phyloP scores from a whole-genome alignment of 2,329 filamentous ascomycete species.

The Epichloe sp. region DNA sequence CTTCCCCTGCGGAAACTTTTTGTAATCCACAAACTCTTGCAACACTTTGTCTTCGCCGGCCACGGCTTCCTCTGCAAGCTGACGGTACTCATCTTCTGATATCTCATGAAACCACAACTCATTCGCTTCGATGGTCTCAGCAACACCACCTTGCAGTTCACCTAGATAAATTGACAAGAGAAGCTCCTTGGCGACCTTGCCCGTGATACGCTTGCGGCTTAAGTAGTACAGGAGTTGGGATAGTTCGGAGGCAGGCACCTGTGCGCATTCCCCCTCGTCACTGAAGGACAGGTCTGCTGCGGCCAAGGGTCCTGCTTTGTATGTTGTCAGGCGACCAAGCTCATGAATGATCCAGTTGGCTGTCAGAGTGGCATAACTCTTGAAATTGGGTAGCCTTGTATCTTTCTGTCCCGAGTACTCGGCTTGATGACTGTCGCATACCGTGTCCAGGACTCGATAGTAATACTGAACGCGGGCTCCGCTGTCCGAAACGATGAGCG shows the following conservation, averaged over 20 bases:
- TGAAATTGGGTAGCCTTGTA: constrained; percentile 14
- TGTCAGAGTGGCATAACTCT: constrained; percentile 31
- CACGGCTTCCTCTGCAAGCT: constrained; percentile 31
- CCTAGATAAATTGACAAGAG: constrained; percentile 38
- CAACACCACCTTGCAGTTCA: constrained; percentile 30
- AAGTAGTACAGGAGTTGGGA: constrained; percentile 39
- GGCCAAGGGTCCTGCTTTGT: constrained; percentile 24
- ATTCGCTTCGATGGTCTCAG: constrained; percentile 30
- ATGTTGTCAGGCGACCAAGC: constrained; percentile 52
- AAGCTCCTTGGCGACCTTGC: constrained; percentile 44
- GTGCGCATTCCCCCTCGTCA: constrained; percentile 31
- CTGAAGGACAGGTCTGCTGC: constrained; percentile 24
- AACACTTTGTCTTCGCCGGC: constrained; percentile 34
- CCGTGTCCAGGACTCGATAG: constrained; percentile 45
- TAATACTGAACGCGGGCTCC: constrained; percentile 76
- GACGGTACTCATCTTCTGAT: constrained; percentile 31
- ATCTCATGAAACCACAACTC: constrained; percentile 44
- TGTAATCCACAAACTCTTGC: constrained; percentile 29
- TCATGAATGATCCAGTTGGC: constrained; percentile 65
- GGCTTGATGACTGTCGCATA: constrained; percentile 22
- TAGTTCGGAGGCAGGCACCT: constrained; percentile 33
- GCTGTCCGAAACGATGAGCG: constrained; percentile 63
- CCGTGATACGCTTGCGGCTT: constrained; percentile 35
- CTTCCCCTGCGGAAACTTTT: constrained; percentile 41
- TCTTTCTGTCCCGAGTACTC: constrained; percentile 7